phyloP scores from a whole-genome alignment of 1,284 basidiomycete genomes.

The Papiliotrema terrestris region DNA sequence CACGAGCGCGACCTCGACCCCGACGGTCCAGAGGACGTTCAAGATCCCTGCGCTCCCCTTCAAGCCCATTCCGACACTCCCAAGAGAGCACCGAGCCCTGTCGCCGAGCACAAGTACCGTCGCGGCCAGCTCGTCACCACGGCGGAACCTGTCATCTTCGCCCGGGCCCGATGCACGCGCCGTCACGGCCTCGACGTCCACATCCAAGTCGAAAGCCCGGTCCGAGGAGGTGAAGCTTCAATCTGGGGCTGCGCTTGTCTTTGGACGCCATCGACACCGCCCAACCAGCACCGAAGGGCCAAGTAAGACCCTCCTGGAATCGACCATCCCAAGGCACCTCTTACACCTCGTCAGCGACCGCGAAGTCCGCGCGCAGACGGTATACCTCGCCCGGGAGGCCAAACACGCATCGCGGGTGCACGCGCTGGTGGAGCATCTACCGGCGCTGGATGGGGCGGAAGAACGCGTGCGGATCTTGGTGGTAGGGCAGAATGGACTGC shows the following conservation, averaged over 20 bases:
- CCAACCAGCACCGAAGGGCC: background rate
- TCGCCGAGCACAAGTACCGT: constrained; percentile 44
- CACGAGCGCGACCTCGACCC: background rate
- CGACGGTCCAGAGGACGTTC: constrained; percentile 5
- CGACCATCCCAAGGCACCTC: constrained; percentile 11
- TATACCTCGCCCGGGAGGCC: constrained; percentile 39
- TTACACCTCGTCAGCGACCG: constrained; percentile 8
- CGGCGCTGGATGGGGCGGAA: background rate
- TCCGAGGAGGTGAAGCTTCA: constrained; percentile 7
- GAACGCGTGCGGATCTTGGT: constrained; percentile 31
- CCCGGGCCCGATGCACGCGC: constrained; percentile 1
- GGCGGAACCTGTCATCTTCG: constrained; percentile 13
- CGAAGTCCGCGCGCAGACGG: constrained; percentile 12
- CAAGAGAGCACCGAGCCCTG: constrained; percentile 8
- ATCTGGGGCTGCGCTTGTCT: constrained; percentile 28
- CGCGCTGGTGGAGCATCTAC: constrained; percentile 34
- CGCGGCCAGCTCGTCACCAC: constrained; percentile 39
- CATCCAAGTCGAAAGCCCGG: background rate
- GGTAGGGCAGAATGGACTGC: constrained; percentile 47
- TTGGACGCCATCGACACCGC: constrained; percentile 36
- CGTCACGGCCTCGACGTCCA: background rate
- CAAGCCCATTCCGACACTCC: no score
- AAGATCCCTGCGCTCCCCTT: constrained; percentile 16
- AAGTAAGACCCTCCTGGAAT: constrained; percentile 1
- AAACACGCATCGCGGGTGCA: constrained; percentile 43